These are phyloP conservation scores for Dillenia suffruticosa DNA, from an alignment of 164 flowering plant species.

Conservation along the genomic window DNA sequence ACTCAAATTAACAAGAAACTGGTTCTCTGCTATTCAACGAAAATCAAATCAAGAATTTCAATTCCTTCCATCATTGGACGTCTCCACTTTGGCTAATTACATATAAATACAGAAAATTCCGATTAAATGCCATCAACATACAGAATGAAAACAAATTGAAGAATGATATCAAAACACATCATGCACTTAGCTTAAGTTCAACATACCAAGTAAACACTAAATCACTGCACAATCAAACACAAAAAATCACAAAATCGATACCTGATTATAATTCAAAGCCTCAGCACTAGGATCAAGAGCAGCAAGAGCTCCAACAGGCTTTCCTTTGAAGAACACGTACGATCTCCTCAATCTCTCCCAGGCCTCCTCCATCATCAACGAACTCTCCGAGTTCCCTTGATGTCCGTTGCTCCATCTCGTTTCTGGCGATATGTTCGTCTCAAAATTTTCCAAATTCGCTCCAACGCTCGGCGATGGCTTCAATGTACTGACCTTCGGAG, in stretches of 20 bases:
- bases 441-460: slow-evolving; percentile 6
- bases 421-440: slow-evolving; percentile 7
- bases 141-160: too few relatives aligned
- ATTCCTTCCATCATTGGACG: too few relatives aligned
- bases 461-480: slow-evolving; percentile 24
- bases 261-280: slow-evolving; percentile 41
- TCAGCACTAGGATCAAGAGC: slow-evolving; percentile 34
- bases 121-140: too few relatives aligned
- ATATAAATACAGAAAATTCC: too few relatives aligned
- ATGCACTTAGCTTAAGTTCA: too few relatives aligned
- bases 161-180: too few relatives aligned
- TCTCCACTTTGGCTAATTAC: too few relatives aligned
- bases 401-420: slow-evolving; percentile 1
- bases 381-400: slow-evolving; percentile 8
- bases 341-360: slow-evolving; percentile 29
- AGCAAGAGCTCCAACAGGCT: slow-evolving; percentile 40
- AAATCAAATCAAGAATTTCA: too few relatives aligned
- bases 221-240: background rate
- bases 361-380: slow-evolving; percentile 28
- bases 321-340: slow-evolving; percentile 22
- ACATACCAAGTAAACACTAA: background rate
- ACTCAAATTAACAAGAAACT: too few relatives aligned
- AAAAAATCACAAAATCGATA: background rate
- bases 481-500: background rate
- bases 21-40: too few relatives aligned